These are phyloP conservation scores for Fusarium beomiforme DNA, from an alignment of 2,329 filamentous ascomycete genomes.

Conservation along the genomic window DNA sequence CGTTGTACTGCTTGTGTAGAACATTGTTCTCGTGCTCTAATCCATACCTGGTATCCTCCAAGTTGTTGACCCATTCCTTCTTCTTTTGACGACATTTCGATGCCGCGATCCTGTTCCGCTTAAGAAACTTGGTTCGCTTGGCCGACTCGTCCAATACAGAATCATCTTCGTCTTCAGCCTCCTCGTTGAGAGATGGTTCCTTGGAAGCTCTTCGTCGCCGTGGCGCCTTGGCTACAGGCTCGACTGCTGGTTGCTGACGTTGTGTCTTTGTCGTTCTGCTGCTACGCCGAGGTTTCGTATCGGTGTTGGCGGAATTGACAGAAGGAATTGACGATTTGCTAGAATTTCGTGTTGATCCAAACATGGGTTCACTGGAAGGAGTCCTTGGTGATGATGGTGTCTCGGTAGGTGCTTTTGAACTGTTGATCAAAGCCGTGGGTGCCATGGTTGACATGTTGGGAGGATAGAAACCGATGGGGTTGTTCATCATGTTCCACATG, in stretches of 20 bases:
- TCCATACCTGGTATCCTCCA: conserved; percentile 57
- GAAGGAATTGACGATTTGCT: conserved; percentile 35
- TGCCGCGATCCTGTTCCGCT: conserved; percentile 77
- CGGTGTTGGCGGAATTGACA: background rate
- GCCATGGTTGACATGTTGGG: background rate
- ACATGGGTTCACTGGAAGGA: background rate
- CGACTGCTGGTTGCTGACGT: background rate
- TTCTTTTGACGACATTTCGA: conserved; percentile 79
- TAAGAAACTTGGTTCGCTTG: conserved; percentile 68
- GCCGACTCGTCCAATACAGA: conserved; percentile 38
- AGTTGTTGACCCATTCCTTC: conserved; percentile 62
- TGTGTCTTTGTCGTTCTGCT: background rate
- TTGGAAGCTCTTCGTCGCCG: background rate
- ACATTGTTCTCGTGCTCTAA: conserved; percentile 56
- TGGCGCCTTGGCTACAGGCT: background rate
- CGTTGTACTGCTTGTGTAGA: conserved; percentile 56
- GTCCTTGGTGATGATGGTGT: conserved; percentile 21
- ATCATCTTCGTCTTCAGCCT: conserved; percentile 26
- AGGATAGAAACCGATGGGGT: background rate
- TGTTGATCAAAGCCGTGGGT: background rate
- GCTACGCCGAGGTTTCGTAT: background rate
- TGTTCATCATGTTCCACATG: conserved; percentile 21
- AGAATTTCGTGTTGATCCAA: conserved; percentile 23
- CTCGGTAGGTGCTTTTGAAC: conserved; percentile 2
- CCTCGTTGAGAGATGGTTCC: conserved; percentile 15